Base-by-base conservation (phyloP, 2,329 filamentous ascomycete genomes). In the Fusarium oxysporum region DNA sequence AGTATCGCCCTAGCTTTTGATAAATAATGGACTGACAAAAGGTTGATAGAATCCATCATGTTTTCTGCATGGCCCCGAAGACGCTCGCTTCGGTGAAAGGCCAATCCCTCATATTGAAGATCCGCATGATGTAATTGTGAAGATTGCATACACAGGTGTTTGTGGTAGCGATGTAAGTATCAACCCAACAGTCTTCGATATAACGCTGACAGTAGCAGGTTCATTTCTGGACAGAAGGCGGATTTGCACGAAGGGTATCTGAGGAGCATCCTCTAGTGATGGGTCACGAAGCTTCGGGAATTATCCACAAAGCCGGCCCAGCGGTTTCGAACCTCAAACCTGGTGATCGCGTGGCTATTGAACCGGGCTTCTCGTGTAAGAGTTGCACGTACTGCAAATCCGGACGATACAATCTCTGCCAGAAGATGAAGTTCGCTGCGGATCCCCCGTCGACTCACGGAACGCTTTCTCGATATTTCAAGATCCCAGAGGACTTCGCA, bases 331-430 rank as follows among this genome's bases (percentile, higher is more conserved):
- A 81, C 35, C 88, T 97, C 70, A 84, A 89, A 71, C 79, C 87
- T 8, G 95, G 95, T 62, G 95, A 98, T 83, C 91, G 93, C 72
- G 92, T 98, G n/a, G 95, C 96, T 19, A 86, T 98, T 47, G 96
- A 98, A 85, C 96, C 97, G 19, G 96, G 96, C 47, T 88, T 93
- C 60, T 93, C 95, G 2, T 98, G 96, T 84, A 90, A 92, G 45
- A 88, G 90, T 69, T 98, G 95, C 85, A 82, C 84, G 47, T 85
- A 89, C 71, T 98, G 95, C 86, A 92, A 94, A 73, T 86, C 88
- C 44, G 96, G 96, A 60, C 88, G 90, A 77, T 98, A 98, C 86
- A 97, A 98, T 81, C 89, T 98, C 19, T 98, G 96, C 82, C 87
- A 89, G 8, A 86, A 93, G 57, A 97, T 98, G 94, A 85, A 84